Evolutionary conservation across 805 yeast genomes (phyloP), one percentile per base, ranked within the genome.

Genomic region (Starmerella gropengiesseri): DNA sequence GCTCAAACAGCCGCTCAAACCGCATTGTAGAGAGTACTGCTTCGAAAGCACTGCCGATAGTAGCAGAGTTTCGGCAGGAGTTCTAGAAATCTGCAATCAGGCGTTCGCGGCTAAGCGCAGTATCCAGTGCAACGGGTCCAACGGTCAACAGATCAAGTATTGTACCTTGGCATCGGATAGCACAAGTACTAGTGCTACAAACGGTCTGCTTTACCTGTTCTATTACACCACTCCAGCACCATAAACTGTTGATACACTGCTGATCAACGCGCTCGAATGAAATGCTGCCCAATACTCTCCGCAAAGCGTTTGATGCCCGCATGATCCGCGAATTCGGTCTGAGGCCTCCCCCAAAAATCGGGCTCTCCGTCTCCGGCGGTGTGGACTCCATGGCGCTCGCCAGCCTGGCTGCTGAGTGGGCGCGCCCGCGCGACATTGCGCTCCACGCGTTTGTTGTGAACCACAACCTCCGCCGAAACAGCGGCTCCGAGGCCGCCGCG

Each of bases 231-330:
- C n/a, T n/a, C n/a, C n/a, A n/a, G n/a, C n/a, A n/a, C n/a, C n/a
- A 83, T 58, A 91, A 89, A 58, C 76, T 76, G 62, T 89, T 91
- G 66, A 89, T 89, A 57, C 75, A 75, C 58, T 81, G 78, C 64
- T 89, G 98, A 60, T 89, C 97, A 44, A 74, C 83, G 80, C 84
- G 78, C 21, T 70, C 62, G 20, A 81, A 91, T 49, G 79, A 83
- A 44, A 48, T 54, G 21, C 34, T 45, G 16, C n/a, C n/a, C n/a
- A n/a, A n/a, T n/a, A n/a, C 27, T 23, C 27, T 23, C 32, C 16
- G 14, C 11, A 25, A 22, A 13, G 41, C 34, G 16, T 38, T 30
- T 25, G 5, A 29, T 19, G 18, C 17, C 13, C 27, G 22, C 2
- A 25, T 52, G 39, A 31, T 38, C 13, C 25, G 38, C 11, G 31